Conservation (phyloP, 352 stramenopile species). For the Globisporangium perplexum region DNA sequence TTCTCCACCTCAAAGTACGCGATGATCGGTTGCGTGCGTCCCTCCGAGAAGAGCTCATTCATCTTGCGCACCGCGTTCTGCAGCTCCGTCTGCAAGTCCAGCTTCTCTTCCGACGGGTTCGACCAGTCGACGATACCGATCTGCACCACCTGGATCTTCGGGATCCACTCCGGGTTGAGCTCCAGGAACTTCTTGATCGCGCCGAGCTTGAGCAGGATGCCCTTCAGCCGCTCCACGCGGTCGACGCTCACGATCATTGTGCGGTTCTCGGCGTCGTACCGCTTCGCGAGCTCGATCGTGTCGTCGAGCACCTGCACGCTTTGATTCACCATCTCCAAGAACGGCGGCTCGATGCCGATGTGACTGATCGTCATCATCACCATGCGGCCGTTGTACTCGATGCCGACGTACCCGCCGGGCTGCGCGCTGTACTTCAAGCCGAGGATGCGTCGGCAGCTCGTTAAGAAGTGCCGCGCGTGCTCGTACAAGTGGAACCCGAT, state of each 20-base stretch:
- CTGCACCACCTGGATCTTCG: conserved; percentile 85
- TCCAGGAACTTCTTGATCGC: conserved; percentile 94
- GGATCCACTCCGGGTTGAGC: conserved; percentile 65
- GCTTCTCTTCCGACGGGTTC: conserved; percentile 66
- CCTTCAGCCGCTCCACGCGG: conserved; percentile 95
- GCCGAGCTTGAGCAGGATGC: conserved; percentile 96
- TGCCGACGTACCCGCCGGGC: conserved; percentile 87
- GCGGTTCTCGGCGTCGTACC: conserved; percentile 48
- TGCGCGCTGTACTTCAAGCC: conserved; percentile 90
- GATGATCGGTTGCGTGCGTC: conserved; percentile 45
- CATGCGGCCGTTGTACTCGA: conserved; percentile 96
- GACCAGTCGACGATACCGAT: conserved; percentile 73
- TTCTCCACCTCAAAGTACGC: conserved; percentile 75
- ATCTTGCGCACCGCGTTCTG: conserved; percentile 57
- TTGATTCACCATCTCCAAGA: conserved; percentile 63
- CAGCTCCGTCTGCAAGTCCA: conserved; percentile 57
- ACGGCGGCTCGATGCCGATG: conserved; percentile 94
- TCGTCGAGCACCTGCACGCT: conserved; percentile 52
- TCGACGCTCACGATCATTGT: conserved; percentile 94
- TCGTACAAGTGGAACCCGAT: conserved; percentile 99
- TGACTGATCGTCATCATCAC: conserved; percentile 97
- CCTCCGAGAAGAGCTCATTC: conserved; percentile 47
- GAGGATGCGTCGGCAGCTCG: conserved; percentile 89
- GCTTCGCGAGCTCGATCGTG: conserved; percentile 26
- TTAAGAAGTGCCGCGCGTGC: conserved; percentile 97